phyloP scores from a whole-genome alignment of 2,329 filamentous ascomycete species.

The Tolypocladium pustulatum region DNA sequence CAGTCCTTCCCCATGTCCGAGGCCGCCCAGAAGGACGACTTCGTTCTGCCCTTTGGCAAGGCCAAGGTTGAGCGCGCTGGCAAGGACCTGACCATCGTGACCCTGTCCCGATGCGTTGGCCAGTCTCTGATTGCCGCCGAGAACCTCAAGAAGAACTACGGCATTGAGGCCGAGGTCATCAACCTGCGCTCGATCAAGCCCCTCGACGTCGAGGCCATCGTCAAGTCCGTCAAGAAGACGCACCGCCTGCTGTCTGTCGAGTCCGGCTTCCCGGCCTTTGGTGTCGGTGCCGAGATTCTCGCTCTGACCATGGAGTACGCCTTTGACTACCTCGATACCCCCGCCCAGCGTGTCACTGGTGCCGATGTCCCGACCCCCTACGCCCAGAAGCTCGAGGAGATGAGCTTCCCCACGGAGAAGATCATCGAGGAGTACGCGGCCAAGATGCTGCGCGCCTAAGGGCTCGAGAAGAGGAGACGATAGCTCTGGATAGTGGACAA shows the following conservation, averaged over 20 bases:
- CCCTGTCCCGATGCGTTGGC: slow-evolving; percentile 89
- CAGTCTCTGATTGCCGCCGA: slow-evolving; percentile 84
- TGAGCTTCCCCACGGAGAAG: slow-evolving; percentile 86
- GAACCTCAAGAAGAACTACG: slow-evolving; percentile 90
- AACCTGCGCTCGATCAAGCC: slow-evolving; percentile 98
- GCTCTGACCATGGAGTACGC: slow-evolving; percentile 94
- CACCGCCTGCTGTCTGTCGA: slow-evolving; percentile 84
- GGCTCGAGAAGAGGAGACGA: background rate
- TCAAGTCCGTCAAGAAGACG: slow-evolving; percentile 99
- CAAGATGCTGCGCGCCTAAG: slow-evolving; percentile 75
- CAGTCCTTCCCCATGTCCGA: slow-evolving; percentile 95
- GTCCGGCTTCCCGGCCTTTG: slow-evolving; percentile 92
- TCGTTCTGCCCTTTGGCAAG: slow-evolving; percentile 95
- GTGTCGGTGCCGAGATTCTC: slow-evolving; percentile 85
- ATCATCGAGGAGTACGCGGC: slow-evolving; percentile 81
- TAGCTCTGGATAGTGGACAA: background rate
- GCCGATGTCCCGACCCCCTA: slow-evolving; percentile 97
- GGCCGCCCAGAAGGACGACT: slow-evolving; percentile 90
- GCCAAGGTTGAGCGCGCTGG: slow-evolving; percentile 96
- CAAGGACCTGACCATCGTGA: slow-evolving; percentile 93
- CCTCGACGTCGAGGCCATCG: slow-evolving; percentile 85
- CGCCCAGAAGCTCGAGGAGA: slow-evolving; percentile 82
- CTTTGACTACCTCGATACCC: slow-evolving; percentile 94
- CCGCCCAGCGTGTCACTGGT: slow-evolving; percentile 87
- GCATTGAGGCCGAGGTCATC: slow-evolving; percentile 90